Evolutionary conservation across 2,329 filamentous ascomycete genomes (phyloP).

Genomic region (Beauveria pseudobassiana): DNA sequence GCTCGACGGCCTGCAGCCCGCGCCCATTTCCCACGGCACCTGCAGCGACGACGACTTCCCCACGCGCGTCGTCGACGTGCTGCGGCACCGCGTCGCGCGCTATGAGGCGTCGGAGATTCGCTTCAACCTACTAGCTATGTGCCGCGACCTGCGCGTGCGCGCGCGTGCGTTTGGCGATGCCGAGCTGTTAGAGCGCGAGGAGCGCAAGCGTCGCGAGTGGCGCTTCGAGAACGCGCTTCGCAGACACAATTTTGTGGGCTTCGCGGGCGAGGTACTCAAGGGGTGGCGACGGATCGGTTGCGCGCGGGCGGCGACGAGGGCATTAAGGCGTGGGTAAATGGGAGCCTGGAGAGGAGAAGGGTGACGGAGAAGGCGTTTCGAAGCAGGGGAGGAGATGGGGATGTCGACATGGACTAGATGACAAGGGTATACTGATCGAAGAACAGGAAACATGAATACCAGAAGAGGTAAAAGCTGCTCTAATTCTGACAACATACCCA

Average conservation of each 20-base stretch:
- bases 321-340: conserved; percentile 67
- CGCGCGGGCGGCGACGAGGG: conserved; percentile 53
- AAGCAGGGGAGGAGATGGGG: conserved; percentile 28
- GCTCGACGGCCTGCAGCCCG: conserved; percentile 87
- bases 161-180: conserved; percentile 76
- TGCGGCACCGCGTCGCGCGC: conserved; percentile 73
- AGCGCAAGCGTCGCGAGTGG: conserved; percentile 80
- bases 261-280: conserved; percentile 84
- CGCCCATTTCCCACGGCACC: conserved; percentile 79
- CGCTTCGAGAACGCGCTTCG: conserved; percentile 90
- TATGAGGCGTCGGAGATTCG: conserved; percentile 85
- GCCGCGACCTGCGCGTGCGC: conserved; percentile 68
- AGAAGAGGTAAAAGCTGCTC: not conserved
- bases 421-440: not conserved
- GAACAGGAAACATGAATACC: not conserved
- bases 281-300: conserved; percentile 70
- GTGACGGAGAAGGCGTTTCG: conserved; percentile 27
- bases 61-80: conserved; percentile 72
- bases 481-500: not conserved
- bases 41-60: conserved; percentile 69
- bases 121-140: conserved; percentile 93
- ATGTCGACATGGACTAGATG: conserved; percentile 33
- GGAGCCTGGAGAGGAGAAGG: conserved; percentile 52
- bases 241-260: conserved; percentile 92
- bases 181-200: conserved; percentile 71